Base-by-base conservation (phyloP, 371 early-diverging fungal species). In the Mucor mucedo region DNA sequence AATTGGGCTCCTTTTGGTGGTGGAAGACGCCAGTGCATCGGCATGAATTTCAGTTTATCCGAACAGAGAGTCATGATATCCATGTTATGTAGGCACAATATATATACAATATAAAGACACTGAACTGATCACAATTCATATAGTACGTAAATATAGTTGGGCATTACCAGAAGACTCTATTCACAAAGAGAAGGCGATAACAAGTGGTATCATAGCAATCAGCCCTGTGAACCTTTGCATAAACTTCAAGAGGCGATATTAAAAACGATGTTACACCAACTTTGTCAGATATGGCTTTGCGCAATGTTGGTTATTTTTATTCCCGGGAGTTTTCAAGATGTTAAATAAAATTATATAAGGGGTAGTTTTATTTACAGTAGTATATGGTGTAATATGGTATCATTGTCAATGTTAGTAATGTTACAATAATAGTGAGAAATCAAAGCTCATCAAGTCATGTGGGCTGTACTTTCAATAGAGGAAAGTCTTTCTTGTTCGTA, bases 31-130 rank as follows among this genome's bases (percentile, higher is more conserved):
- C 62, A 64, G 21, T 79, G 77, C 48, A 52, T 79, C 35, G 77
- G 80, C 58, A 84, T 75, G 75, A 77, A 76, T 52, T 77, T 79
- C 54, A 72, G 79, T 4, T 58, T 86, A 45, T 58, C 72, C 21
- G 80, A 82, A 32, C 83, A 82, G 58, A 72, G 81, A 10, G 63
- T 86, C 9, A 33, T 79, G 3, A 56, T 82, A 14, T 65, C 73
- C 10, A 73, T 82, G 75, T 52, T 86, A 21, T 50, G 71, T 71
- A 69, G 47, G 59, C 21, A 1, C 21, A 1, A 21, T 21, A 1
- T 61, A 28, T n/a, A 44, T 44, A 41, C 14, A 41, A 41, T 41
- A 41, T 2, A 41, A 5, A 41, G 14, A 14, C 8, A 41, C 8
- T n/a, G n/a, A 44, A 44, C 13, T n/a, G 14, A 14, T 11, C 7